Conservation (phyloP, 2,329 filamentous ascomycete species). For the Fusarium xylarioides region DNA sequence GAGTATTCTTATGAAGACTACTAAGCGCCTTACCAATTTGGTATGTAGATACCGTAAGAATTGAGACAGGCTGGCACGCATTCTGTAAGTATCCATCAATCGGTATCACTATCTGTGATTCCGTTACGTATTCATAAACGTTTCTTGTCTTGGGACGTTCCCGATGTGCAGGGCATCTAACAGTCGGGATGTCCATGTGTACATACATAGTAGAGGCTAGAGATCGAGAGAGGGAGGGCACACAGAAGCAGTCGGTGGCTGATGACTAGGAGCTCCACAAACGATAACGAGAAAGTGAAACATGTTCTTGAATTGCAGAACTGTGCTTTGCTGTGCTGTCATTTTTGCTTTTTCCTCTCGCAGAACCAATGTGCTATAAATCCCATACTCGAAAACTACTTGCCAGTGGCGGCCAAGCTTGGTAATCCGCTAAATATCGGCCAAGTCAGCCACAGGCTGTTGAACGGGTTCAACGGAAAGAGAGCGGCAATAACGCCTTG, state of each 20-base stretch:
- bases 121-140: background rate
- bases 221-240: background rate
- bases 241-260: conserved; percentile 18
- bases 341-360: background rate
- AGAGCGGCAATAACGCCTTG: background rate
- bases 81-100: background rate
- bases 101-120: background rate
- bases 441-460: background rate
- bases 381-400: background rate
- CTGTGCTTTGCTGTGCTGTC: background rate
- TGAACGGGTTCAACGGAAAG: background rate
- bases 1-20: background rate
- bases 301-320: background rate
- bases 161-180: background rate
- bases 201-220: background rate
- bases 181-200: background rate
- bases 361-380: background rate
- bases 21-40: background rate
- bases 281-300: background rate
- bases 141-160: background rate
- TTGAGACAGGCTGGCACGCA: background rate
- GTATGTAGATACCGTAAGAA: background rate
- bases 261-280: background rate
- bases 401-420: background rate
- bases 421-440: background rate